phyloP scores from a whole-genome alignment of 23 red algal species.

The Chondrus crispus region DNA sequence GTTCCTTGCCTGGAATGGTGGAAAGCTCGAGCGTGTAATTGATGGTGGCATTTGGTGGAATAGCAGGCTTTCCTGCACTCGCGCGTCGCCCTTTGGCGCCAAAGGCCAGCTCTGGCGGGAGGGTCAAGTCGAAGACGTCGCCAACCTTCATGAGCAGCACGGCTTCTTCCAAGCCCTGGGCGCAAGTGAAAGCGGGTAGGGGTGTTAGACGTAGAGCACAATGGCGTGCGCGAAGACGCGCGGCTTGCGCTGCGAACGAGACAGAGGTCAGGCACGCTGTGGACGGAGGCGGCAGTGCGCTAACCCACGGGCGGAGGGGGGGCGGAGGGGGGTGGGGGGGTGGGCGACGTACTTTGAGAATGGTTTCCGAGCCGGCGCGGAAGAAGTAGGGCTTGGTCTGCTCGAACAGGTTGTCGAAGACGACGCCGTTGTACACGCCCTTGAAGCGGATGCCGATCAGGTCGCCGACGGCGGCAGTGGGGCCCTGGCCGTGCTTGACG shows the following conservation, averaged over 20 bases:
- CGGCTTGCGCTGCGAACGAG: not conserved
- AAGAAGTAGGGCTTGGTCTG: constrained; percentile 78
- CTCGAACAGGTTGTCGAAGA: constrained; percentile 92
- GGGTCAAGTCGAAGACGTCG: constrained; percentile 56
- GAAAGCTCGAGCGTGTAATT: constrained; percentile 64
- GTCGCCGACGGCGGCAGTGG: constrained; percentile 56
- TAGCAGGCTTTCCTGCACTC: constrained; percentile 82
- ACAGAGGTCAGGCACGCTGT: not conserved
- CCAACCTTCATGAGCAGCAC: constrained; percentile 79
- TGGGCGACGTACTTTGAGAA: constrained; percentile 66
- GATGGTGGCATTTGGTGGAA: constrained; percentile 87
- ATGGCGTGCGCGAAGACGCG: not conserved
- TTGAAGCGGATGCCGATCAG: constrained; percentile 93
- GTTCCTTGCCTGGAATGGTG: constrained; percentile 76
- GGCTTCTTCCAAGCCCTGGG: constrained; percentile 89
- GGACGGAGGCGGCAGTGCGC: not conserved
- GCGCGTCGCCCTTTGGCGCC: constrained; percentile 81
- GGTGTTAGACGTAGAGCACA: not conserved
- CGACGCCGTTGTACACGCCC: constrained; percentile 76
- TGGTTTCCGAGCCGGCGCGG: constrained; percentile 66
- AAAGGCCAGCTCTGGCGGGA: constrained; percentile 83
- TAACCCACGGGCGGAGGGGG: not conserved
- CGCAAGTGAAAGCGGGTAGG: not conserved
- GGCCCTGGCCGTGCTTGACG: constrained; percentile 29
- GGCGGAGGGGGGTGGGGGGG: not conserved